Conservation (phyloP, 1,284 basidiomycete species). For the Boletus mariae region DNA sequence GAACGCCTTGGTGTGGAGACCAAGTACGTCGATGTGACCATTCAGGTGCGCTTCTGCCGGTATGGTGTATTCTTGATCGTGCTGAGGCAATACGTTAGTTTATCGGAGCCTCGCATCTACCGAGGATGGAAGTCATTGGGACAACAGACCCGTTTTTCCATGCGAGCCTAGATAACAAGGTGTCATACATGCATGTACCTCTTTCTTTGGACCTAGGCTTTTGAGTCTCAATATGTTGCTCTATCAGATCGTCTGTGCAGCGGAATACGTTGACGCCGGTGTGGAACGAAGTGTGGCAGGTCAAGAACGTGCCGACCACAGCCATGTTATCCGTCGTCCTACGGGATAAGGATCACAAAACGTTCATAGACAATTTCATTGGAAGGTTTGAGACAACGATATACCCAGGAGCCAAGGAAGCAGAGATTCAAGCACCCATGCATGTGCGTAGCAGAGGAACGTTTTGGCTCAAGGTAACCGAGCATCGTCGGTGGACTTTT, state of each 20-base stretch:
- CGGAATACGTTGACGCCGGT: slow-evolving; percentile 55
- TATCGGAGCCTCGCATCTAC: slow-evolving; percentile 62
- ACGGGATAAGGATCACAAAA: slow-evolving; percentile 62
- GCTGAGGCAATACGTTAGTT: slow-evolving; percentile 41
- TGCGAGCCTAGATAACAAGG: slow-evolving; percentile 57
- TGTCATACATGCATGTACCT: slow-evolving; percentile 55
- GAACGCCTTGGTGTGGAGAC: slow-evolving; percentile 13
- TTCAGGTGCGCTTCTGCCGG: slow-evolving; percentile 21
- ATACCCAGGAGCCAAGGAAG: slow-evolving; percentile 55
- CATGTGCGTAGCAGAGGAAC: slow-evolving; percentile 51
- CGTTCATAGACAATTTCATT: slow-evolving; percentile 57
- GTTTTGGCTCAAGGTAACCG: slow-evolving; percentile 62
- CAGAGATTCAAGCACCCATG: slow-evolving; percentile 51
- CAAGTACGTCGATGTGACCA: slow-evolving; percentile 29
- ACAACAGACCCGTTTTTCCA: slow-evolving; percentile 69
- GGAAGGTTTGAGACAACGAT: slow-evolving; percentile 59
- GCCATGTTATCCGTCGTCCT: slow-evolving; percentile 56
- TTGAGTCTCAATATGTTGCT: neutral
- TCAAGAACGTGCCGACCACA: slow-evolving; percentile 66
- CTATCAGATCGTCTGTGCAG: slow-evolving; percentile 60
- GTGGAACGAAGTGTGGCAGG: slow-evolving; percentile 71
- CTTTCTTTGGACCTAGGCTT: neutral
- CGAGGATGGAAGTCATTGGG: slow-evolving; percentile 68
- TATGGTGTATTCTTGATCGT: neutral
- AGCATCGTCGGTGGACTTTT: neutral